Percentiles rank a stretch among this genome's conserved stretches.
phyloP scores from a whole-genome alignment of 208 protist genomes.

The Trypanosoma scelopori region DNA sequence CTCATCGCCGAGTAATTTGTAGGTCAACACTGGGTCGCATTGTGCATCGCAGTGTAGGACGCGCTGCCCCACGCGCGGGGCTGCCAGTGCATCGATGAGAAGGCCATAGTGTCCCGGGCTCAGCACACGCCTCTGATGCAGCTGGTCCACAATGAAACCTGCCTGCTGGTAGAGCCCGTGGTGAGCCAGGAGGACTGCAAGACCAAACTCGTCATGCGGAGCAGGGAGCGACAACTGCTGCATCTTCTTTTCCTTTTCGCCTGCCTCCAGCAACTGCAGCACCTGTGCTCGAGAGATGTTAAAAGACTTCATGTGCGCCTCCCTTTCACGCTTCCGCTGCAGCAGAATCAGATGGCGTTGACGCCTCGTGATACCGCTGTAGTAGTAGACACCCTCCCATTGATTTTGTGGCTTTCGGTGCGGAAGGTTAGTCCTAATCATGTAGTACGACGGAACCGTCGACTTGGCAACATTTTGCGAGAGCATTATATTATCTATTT shows the following conservation, averaged over 20 bases:
- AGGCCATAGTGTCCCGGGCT: slow-evolving; percentile 46
- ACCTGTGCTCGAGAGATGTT: slow-evolving; percentile 21
- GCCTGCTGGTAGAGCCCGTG: slow-evolving; percentile 67
- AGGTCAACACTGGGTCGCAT: slow-evolving; percentile 73
- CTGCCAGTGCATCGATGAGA: slow-evolving; percentile 50
- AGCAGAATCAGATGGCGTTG: slow-evolving; percentile 78
- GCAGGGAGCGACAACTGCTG: slow-evolving; percentile 12
- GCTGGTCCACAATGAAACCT: slow-evolving; percentile 39
- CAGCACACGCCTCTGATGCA: slow-evolving; percentile 51
- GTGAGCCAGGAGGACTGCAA: slow-evolving; percentile 45
- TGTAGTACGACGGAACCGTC: slow-evolving; percentile 89
- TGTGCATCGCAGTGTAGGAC: slow-evolving; percentile 68
- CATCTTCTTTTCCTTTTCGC: not conserved
- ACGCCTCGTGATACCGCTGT: slow-evolving; percentile 72
- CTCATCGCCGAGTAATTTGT: slow-evolving; percentile 73
- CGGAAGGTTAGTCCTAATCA: slow-evolving; percentile 87
- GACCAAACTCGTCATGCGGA: slow-evolving; percentile 21
- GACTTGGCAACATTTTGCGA: slow-evolving; percentile 86
- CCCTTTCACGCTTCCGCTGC: slow-evolving; percentile 70
- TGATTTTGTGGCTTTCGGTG: slow-evolving; percentile 83
- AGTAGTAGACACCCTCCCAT: slow-evolving; percentile 89
- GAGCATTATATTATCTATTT: slow-evolving; percentile 35
- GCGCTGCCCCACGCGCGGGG: slow-evolving; percentile 39
- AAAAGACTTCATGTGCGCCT: slow-evolving; percentile 36
- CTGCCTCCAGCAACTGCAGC: slow-evolving; percentile 20